A percentile compares a stretch with the other conserved stretches of the same genome.
phyloP scores from a whole-genome alignment of 2,329 filamentous ascomycete genomes.

The Claviceps pazoutovae region DNA sequence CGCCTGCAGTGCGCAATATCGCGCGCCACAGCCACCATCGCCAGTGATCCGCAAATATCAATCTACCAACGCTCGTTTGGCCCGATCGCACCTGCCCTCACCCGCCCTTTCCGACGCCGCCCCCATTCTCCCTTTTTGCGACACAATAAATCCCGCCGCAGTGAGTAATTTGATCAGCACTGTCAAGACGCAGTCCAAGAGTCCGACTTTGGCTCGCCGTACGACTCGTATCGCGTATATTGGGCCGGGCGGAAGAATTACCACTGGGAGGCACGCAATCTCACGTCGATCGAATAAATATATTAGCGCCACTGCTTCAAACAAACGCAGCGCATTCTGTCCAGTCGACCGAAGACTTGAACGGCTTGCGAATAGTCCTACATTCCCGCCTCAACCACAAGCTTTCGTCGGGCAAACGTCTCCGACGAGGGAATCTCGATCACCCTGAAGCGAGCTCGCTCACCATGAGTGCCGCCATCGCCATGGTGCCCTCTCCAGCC shows the following conservation, averaged over 20 bases:
- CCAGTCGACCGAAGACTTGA: neutral
- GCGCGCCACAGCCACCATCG: neutral
- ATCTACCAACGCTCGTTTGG: neutral
- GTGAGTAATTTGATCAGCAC: too few relatives aligned
- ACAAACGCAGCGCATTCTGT: neutral
- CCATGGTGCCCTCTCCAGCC: slow-evolving; percentile 55
- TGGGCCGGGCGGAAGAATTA: neutral
- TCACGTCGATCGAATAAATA: too few relatives aligned
- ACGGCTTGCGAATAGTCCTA: neutral
- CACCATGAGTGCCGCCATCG: slow-evolving; percentile 54
- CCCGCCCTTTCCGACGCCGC: neutral
- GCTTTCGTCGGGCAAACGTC: neutral
- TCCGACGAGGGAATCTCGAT: neutral
- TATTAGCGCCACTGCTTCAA: too few relatives aligned
- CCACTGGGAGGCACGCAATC: neutral
- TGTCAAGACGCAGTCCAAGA: neutral
- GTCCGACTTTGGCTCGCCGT: neutral
- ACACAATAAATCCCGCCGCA: neutral
- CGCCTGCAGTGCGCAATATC: neutral
- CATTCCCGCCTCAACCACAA: neutral
- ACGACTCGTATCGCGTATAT: neutral
- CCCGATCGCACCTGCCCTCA: neutral
- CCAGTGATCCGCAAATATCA: neutral
- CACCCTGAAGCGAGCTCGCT: slow-evolving; percentile 2
- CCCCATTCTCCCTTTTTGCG: neutral